phyloP scores from a whole-genome alignment of 23 red algal species.

The Gracilaria domingensis region DNA sequence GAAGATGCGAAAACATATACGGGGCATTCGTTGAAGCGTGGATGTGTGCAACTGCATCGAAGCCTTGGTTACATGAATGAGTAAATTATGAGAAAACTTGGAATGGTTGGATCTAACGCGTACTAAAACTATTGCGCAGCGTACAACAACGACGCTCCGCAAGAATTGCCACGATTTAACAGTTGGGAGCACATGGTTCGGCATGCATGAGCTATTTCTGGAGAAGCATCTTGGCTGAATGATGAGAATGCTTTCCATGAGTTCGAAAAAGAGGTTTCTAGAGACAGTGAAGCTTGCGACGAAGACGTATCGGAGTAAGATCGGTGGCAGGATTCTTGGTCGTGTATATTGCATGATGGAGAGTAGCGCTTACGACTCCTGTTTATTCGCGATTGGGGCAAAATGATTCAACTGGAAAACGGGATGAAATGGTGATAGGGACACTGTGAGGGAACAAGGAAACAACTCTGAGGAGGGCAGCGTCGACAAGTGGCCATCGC shows the following conservation, averaged over 20 bases:
- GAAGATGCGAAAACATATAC: background rate
- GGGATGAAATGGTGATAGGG: too few species aligned
- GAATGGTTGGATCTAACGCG: conserved; percentile 17
- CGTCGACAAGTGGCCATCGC: too few species aligned
- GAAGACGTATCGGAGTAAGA: too few species aligned
- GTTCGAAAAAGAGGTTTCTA: conserved; percentile 23
- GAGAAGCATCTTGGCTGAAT: background rate
- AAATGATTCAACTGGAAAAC: too few species aligned
- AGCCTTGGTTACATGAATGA: background rate
- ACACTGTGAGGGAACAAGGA: too few species aligned
- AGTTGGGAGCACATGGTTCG: conserved; percentile 3
- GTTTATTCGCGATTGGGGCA: too few species aligned
- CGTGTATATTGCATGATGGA: too few species aligned
- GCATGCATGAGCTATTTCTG: conserved; percentile 25
- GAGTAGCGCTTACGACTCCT: too few species aligned
- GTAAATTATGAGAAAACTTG: conserved; percentile 18
- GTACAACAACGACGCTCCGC: conserved; percentile 37
- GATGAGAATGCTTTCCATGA: background rate
- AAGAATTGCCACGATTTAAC: conserved; percentile 10
- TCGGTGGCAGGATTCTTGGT: too few species aligned
- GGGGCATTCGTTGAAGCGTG: background rate
- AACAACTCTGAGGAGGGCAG: too few species aligned
- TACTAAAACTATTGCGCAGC: conserved; percentile 43
- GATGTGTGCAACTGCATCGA: background rate
- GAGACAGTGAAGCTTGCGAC: too few species aligned